These are phyloP conservation scores for Xanthoconium purpureum DNA, from an alignment of 768 basidiomycete genomes.

Conservation along the genomic window DNA sequence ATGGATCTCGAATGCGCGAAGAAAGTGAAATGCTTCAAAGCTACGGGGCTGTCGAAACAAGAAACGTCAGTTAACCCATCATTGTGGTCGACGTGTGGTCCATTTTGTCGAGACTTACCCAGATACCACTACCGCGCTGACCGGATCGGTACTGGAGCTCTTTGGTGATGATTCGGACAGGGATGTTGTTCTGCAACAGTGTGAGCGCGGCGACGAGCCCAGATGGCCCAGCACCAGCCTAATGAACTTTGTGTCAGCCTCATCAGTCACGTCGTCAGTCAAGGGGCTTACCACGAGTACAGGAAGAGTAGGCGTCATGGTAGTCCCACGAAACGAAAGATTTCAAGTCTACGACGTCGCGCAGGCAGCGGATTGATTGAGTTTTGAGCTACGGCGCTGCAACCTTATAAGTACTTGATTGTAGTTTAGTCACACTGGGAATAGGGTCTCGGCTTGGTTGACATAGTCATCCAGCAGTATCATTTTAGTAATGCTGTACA, in stretches of 20 bases:
- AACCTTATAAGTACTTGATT: too few relatives aligned
- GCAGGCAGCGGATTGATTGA: too few relatives aligned
- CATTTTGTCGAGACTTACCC: constrained; percentile 24
- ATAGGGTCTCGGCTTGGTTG: too few relatives aligned
- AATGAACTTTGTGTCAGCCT: not conserved
- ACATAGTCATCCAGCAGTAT: too few relatives aligned
- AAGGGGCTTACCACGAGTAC: too few relatives aligned
- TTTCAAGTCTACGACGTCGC: too few relatives aligned
- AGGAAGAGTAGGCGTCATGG: too few relatives aligned
- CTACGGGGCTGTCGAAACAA: constrained; percentile 28
- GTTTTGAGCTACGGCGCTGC: too few relatives aligned
- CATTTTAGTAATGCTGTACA: not conserved
- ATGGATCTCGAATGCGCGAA: constrained; percentile 39
- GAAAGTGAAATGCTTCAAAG: constrained; percentile 41
- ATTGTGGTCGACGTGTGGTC: not conserved
- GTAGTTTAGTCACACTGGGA: too few relatives aligned
- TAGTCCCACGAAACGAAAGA: too few relatives aligned
- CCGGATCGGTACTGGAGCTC: constrained; percentile 34
- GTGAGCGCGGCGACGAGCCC: constrained; percentile 33
- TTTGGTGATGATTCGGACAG: constrained; percentile 53
- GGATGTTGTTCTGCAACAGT: constrained; percentile 41
- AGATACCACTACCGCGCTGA: constrained; percentile 39
- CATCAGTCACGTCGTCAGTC: too few relatives aligned
- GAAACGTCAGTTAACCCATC: not conserved
- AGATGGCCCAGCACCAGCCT: constrained; percentile 31